Conservation (phyloP, 441 rosid species). For the Caryocar brasiliense region DNA sequence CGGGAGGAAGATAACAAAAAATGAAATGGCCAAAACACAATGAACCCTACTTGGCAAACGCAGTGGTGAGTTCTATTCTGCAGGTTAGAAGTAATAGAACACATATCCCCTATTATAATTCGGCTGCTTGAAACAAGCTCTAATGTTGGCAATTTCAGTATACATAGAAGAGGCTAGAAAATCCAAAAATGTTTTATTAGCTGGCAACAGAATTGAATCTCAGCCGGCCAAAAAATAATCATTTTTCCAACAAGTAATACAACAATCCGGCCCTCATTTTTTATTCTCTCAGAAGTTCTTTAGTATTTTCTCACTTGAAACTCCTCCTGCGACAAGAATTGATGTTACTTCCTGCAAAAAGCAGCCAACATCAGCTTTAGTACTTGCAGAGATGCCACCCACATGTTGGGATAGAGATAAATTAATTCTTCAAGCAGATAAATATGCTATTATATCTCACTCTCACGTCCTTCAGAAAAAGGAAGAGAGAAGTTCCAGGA, state of each 20-base stretch:
- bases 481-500: too few species aligned
- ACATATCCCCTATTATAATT: too few species aligned
- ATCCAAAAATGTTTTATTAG: constrained; percentile 25
- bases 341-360: constrained; percentile 75
- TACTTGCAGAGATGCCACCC: neutral
- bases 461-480: too few species aligned
- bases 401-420: too few species aligned
- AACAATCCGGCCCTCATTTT: constrained; percentile 14
- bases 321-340: constrained; percentile 64
- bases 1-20: too few species aligned
- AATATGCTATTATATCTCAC: too few species aligned
- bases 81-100: too few species aligned
- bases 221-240: constrained; percentile 29
- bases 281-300: constrained; percentile 60
- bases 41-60: too few species aligned
- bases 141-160: neutral
- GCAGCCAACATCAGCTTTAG: neutral
- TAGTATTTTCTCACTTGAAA: constrained; percentile 61
- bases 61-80: too few species aligned
- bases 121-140: too few species aligned
- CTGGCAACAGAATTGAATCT: constrained; percentile 11
- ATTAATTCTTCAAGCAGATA: too few species aligned
- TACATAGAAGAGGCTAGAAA: neutral
- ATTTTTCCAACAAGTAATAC: constrained; percentile 15
- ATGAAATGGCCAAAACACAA: too few species aligned